Percentiles rank a stretch among this genome's conserved stretches.
These are phyloP conservation scores for Nannizzia gypsea DNA, from an alignment of 2,329 filamentous ascomycete genomes.

Conservation along the genomic window DNA sequence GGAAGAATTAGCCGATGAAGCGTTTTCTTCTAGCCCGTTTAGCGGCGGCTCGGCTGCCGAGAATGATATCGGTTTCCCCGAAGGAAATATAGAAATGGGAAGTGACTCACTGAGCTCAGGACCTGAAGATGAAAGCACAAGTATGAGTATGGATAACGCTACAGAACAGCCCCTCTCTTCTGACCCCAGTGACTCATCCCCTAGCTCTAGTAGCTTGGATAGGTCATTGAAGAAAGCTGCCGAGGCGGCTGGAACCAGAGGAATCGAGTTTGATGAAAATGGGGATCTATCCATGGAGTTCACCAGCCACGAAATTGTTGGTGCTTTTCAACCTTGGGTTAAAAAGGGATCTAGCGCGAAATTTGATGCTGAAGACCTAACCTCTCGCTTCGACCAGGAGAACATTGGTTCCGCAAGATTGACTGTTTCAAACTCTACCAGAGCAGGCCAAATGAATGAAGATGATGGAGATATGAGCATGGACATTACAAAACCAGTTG, in stretches of 20 bases:
- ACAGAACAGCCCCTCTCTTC: constrained; percentile 57
- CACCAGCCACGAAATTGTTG: constrained; percentile 48
- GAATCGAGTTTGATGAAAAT: constrained; percentile 42
- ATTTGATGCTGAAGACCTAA: constrained; percentile 34
- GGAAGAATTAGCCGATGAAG: constrained; percentile 53
- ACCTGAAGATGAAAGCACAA: constrained; percentile 55
- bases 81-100: constrained; percentile 35
- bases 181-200: constrained; percentile 44
- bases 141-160: constrained; percentile 71
- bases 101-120: constrained; percentile 39
- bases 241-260: constrained; percentile 60
- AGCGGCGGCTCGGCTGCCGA: constrained; percentile 46
- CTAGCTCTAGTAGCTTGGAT: constrained; percentile 62
- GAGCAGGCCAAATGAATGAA: constrained; percentile 20
- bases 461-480: constrained; percentile 69
- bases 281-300: constrained; percentile 72
- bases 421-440: background rate
- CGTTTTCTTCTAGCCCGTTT: constrained; percentile 65
- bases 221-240: constrained; percentile 66
- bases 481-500: constrained; percentile 79
- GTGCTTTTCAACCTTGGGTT: constrained; percentile 39
- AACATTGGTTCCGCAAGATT: constrained; percentile 24
- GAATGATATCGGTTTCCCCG: constrained; percentile 33
- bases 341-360: constrained; percentile 31
- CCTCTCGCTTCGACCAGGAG: constrained; percentile 35